Evolutionary conservation across 768 basidiomycete species (phyloP).

Genomic region (Coprinellus aureogranulatus): DNA sequence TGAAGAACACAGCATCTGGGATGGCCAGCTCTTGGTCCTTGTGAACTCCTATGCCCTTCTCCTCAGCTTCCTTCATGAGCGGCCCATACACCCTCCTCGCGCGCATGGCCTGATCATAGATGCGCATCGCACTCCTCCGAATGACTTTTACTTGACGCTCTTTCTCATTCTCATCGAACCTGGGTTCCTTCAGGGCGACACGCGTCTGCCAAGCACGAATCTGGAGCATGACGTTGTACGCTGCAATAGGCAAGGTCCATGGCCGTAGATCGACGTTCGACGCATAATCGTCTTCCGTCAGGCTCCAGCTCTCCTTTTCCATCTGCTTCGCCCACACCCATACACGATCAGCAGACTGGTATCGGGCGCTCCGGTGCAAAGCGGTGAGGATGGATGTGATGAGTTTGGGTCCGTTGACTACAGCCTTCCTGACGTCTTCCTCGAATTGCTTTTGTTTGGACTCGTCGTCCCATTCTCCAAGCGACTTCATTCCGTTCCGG

Average conservation of each 20-base stretch:
- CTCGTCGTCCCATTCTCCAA: conserved; percentile 3
- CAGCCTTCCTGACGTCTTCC: conserved; percentile 38
- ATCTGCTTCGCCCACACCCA: conserved; percentile 63
- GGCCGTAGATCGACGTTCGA: conserved; percentile 23
- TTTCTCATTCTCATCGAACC: neutral
- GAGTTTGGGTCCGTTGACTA: conserved; percentile 56
- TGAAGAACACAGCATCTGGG: conserved; percentile 69
- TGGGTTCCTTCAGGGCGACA: conserved; percentile 13
- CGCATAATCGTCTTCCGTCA: neutral
- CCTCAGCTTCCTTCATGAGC: neutral
- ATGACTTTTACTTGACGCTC: neutral
- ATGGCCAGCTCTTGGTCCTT: conserved; percentile 31
- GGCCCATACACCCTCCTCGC: conserved; percentile 1
- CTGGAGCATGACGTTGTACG: conserved; percentile 73
- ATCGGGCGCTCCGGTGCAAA: conserved; percentile 50
- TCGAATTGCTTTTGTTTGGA: conserved; percentile 3
- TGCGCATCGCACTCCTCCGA: neutral
- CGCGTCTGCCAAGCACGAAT: conserved; percentile 41
- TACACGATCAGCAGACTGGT: conserved; percentile 58
- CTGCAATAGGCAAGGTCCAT: conserved; percentile 65
- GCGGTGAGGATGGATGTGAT: conserved; percentile 61
- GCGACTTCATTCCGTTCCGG: neutral
- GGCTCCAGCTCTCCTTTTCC: conserved; percentile 51
- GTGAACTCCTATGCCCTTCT: neutral
- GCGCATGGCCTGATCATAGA: conserved; percentile 4